These are phyloP conservation scores for Jaapia argillacea DNA, from an alignment of 768 basidiomycete species.

Conservation along the genomic window DNA sequence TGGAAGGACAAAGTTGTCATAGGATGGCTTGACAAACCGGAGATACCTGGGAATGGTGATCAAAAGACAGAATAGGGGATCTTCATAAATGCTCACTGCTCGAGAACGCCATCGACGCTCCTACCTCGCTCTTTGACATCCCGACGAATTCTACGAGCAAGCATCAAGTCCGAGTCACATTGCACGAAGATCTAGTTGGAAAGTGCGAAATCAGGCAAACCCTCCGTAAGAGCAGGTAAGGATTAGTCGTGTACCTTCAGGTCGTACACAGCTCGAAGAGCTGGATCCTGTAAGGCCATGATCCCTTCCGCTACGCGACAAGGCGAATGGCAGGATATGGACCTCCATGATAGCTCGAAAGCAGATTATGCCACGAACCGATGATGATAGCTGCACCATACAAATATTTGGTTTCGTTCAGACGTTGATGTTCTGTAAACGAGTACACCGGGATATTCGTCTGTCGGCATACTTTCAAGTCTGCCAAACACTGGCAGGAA, in stretches of 20 bases:
- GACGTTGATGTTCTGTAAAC: slow-evolving; percentile 80
- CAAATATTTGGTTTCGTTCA: slow-evolving; percentile 73
- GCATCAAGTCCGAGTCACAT: slow-evolving; percentile 94
- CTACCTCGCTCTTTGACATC: slow-evolving; percentile 86
- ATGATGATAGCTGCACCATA: slow-evolving; percentile 94
- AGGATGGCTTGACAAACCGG: slow-evolving; percentile 90
- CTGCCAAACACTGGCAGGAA: slow-evolving; percentile 58
- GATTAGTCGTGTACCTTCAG: slow-evolving; percentile 68
- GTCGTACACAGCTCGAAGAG: slow-evolving; percentile 76
- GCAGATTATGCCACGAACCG: no score
- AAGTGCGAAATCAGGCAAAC: no score
- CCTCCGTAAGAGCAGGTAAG: no score
- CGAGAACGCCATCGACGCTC: slow-evolving; percentile 76
- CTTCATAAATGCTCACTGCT: slow-evolving; percentile 47
- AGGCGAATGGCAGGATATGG: background rate
- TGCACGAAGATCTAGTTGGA: slow-evolving; percentile 69
- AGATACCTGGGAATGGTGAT: slow-evolving; percentile 52
- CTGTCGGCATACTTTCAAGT: slow-evolving; percentile 77
- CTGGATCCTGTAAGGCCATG: slow-evolving; percentile 77
- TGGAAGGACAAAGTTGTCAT: slow-evolving; percentile 89
- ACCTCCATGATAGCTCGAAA: slow-evolving; percentile 3
- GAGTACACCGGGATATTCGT: slow-evolving; percentile 93
- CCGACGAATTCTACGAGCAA: slow-evolving; percentile 81
- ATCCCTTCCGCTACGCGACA: slow-evolving; percentile 71
- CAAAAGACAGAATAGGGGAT: background rate